These are phyloP conservation scores for Hypomontagnella monticulosa DNA, from an alignment of 495 filamentous ascomycete species.

Conservation along the genomic window DNA sequence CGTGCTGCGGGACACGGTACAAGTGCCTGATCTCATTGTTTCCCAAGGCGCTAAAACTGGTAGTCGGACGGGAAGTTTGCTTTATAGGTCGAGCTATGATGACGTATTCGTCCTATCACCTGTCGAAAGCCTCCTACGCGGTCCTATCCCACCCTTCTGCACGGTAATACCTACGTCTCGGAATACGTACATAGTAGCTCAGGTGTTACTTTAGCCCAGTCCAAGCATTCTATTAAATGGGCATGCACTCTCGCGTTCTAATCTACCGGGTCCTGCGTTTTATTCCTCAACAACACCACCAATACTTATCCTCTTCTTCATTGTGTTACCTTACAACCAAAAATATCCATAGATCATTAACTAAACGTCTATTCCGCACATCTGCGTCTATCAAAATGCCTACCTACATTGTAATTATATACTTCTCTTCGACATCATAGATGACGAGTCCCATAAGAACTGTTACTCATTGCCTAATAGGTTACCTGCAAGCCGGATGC, in stretches of 20 bases:
- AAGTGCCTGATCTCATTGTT: background rate
- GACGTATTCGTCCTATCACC: slow-evolving; percentile 34
- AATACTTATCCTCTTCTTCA: slow-evolving; percentile 6
- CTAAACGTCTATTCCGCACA: slow-evolving; percentile 30
- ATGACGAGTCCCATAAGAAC: slow-evolving; percentile 13
- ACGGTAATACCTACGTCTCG: background rate
- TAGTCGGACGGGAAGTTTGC: slow-evolving; percentile 23
- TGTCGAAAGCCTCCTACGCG: slow-evolving; percentile 22
- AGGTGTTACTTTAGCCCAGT: slow-evolving; percentile 20
- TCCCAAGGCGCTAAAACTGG: slow-evolving; percentile 27
- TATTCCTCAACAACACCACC: slow-evolving; percentile 9
- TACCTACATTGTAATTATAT: slow-evolving; percentile 71
- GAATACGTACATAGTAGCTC: slow-evolving; percentile 8
- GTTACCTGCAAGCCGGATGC: slow-evolving; percentile 79
- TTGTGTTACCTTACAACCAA: slow-evolving; percentile 12
- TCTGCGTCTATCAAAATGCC: slow-evolving; percentile 65
- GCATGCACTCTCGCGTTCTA: slow-evolving; percentile 22
- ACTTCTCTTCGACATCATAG: slow-evolving; percentile 6
- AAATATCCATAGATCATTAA: slow-evolving; percentile 16
- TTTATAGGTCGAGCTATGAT: slow-evolving; percentile 25
- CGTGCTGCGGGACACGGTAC: background rate
- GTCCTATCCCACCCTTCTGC: slow-evolving; percentile 29
- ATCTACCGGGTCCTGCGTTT: slow-evolving; percentile 14
- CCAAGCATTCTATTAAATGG: slow-evolving; percentile 26
- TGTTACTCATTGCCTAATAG: slow-evolving; percentile 54